A percentile compares a stretch with the other conserved stretches of the same genome.
phyloP scores from a whole-genome alignment of 1,139 yeast genomes.

The Scheffersomyces titani region DNA sequence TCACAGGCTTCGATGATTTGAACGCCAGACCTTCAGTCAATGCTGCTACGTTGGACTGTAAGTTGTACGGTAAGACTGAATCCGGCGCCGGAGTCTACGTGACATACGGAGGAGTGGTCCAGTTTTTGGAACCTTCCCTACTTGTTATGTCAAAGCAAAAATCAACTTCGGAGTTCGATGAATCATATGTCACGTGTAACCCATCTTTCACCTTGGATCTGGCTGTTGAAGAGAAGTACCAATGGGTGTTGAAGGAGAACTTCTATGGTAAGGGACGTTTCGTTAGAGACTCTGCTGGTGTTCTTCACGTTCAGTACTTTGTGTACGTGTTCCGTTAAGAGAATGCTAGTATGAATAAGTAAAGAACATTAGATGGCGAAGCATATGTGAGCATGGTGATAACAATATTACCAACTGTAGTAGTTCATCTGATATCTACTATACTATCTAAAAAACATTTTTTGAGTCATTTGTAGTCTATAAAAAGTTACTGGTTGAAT shows the following conservation, averaged over 20 bases:
- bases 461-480: background rate
- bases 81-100: constrained; percentile 40
- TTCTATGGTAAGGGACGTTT: constrained; percentile 58
- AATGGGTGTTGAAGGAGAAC: constrained; percentile 48
- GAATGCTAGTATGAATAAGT: background rate
- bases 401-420: no score
- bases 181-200: constrained; percentile 48
- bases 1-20: constrained; percentile 51
- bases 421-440: no score
- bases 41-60: constrained; percentile 48
- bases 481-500: no score
- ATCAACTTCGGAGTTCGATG: constrained; percentile 36
- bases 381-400: no score
- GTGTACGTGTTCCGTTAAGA: constrained; percentile 31
- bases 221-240: constrained; percentile 38
- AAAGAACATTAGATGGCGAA: background rate
- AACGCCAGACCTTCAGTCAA: constrained; percentile 29
- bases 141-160: constrained; percentile 34
- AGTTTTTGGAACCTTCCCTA: constrained; percentile 31
- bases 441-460: no score
- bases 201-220: constrained; percentile 45
- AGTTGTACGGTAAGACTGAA: constrained; percentile 44
- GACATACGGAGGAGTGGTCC: constrained; percentile 48
- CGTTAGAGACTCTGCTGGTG: constrained; percentile 43
- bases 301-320: constrained; percentile 51